Conservation (phyloP, 2,329 filamentous ascomycete species). For the Botryotinia narcissicola region DNA sequence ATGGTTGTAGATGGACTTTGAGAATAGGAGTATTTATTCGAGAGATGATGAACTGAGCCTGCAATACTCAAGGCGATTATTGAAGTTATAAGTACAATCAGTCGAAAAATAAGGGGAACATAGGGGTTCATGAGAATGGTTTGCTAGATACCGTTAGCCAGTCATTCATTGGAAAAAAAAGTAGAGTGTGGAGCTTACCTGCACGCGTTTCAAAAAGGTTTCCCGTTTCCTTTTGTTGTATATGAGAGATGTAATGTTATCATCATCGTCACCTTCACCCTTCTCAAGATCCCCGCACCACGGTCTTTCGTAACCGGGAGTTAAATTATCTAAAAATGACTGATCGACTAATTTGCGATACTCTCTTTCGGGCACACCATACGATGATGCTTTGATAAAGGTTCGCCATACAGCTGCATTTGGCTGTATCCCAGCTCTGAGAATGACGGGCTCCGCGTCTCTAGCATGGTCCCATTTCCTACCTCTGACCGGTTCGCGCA, state of each 20-base stretch:
- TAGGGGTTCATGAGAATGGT: slow-evolving; percentile 52
- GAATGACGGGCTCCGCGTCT: slow-evolving; percentile 39
- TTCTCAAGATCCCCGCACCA: slow-evolving; percentile 38
- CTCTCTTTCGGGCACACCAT: slow-evolving; percentile 32
- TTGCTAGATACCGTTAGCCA: slow-evolving; percentile 29
- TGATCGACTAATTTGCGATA: slow-evolving; percentile 35
- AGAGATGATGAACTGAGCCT: slow-evolving; percentile 64
- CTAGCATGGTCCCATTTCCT: slow-evolving; percentile 40
- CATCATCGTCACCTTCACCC: slow-evolving; percentile 30
- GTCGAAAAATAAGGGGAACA: slow-evolving; percentile 78
- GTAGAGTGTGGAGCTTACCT: slow-evolving; percentile 27
- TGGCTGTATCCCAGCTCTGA: slow-evolving; percentile 30
- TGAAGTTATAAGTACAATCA: slow-evolving; percentile 80
- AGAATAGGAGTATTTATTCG: slow-evolving; percentile 42
- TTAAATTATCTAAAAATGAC: slow-evolving; percentile 34
- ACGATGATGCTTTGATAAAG: slow-evolving; percentile 38
- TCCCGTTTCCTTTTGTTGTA: slow-evolving; percentile 34
- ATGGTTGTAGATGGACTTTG: slow-evolving; percentile 79
- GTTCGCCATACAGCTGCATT: slow-evolving; percentile 34
- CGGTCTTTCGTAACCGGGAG: slow-evolving; percentile 38
- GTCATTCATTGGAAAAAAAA: neutral
- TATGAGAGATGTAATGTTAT: slow-evolving; percentile 33
- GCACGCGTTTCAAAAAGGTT: slow-evolving; percentile 31
- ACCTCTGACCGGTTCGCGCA: slow-evolving; percentile 37
- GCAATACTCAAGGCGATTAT: slow-evolving; percentile 77